Percentiles rank a stretch among this genome's conserved stretches.
These are phyloP conservation scores for Colletotrichum liaoningense DNA, from an alignment of 2,329 filamentous ascomycete genomes.

Conservation along the genomic window DNA sequence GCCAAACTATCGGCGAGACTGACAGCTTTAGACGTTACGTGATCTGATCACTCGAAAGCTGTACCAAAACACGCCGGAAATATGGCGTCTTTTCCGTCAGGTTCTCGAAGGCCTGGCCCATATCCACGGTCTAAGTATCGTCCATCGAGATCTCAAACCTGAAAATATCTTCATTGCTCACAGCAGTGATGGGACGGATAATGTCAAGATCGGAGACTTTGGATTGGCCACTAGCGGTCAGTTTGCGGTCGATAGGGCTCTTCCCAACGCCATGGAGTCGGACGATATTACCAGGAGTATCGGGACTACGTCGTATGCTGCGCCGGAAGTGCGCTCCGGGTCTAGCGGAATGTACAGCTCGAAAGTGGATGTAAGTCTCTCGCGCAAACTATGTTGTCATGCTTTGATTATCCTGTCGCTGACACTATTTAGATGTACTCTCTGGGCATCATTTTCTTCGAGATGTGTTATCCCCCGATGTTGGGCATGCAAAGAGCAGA, in stretches of 20 bases:
- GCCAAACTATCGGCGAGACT: constrained; percentile 12
- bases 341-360: constrained; percentile 84
- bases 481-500: constrained; percentile 72
- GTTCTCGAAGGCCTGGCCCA: constrained; percentile 90
- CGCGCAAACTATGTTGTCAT: constrained; percentile 1
- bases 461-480: constrained; percentile 85
- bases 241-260: constrained; percentile 69
- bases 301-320: constrained; percentile 89
- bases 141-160: constrained; percentile 95
- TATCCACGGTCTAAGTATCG: constrained; percentile 90
- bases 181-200: constrained; percentile 78
- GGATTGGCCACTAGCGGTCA: constrained; percentile 92
- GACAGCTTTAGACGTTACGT: constrained; percentile 74
- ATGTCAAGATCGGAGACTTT: constrained; percentile 97
- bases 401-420: constrained; percentile 8
- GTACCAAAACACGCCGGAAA: constrained; percentile 78
- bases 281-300: constrained; percentile 78
- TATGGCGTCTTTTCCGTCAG: constrained; percentile 92
- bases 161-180: constrained; percentile 93
- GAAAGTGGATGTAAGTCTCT: constrained; percentile 82
- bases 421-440: constrained; percentile 82
- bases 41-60: constrained; percentile 86
- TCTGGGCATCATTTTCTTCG: constrained; percentile 96
- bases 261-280: constrained; percentile 54
- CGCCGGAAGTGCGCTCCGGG: constrained; percentile 86